Conservation (phyloP, 495 filamentous ascomycete genomes). For the Chaetomium cochliodes region DNA sequence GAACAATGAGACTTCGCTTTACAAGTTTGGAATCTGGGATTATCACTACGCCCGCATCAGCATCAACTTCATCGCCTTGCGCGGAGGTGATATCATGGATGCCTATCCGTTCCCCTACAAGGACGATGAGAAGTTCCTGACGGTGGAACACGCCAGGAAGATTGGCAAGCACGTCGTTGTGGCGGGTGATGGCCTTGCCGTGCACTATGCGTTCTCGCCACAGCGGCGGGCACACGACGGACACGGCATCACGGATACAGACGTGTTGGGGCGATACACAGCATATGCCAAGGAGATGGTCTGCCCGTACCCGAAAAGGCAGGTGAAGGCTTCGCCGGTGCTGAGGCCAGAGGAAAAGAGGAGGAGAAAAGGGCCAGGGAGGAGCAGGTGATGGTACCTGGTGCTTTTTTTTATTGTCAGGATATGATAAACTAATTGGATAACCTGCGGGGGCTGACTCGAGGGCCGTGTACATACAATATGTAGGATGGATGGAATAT, state of each 20-base stretch:
- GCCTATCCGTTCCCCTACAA: neutral
- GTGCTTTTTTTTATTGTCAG: neutral
- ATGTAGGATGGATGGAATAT: neutral
- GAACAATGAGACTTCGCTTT: neutral
- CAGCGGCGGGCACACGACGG: neutral
- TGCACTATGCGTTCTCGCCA: neutral
- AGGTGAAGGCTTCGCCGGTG: neutral
- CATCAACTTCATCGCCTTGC: neutral
- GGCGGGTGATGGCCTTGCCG: neutral
- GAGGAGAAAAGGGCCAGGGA: neutral
- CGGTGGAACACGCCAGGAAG: neutral
- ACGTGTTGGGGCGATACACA: neutral
- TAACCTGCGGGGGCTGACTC: no score
- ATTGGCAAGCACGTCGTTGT: neutral
- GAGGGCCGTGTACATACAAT: neutral
- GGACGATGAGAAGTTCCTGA: neutral
- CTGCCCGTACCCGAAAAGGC: neutral
- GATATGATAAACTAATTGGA: no score
- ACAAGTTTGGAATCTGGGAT: neutral
- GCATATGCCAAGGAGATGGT: neutral
- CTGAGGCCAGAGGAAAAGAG: neutral
- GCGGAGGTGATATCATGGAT: neutral
- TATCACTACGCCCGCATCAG: neutral
- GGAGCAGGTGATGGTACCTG: neutral
- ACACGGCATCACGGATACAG: neutral